Percentiles rank a stretch among this genome's conserved stretches.
phyloP scores from a whole-genome alignment of 768 basidiomycete species.

The Kwoniella dendrophila region DNA sequence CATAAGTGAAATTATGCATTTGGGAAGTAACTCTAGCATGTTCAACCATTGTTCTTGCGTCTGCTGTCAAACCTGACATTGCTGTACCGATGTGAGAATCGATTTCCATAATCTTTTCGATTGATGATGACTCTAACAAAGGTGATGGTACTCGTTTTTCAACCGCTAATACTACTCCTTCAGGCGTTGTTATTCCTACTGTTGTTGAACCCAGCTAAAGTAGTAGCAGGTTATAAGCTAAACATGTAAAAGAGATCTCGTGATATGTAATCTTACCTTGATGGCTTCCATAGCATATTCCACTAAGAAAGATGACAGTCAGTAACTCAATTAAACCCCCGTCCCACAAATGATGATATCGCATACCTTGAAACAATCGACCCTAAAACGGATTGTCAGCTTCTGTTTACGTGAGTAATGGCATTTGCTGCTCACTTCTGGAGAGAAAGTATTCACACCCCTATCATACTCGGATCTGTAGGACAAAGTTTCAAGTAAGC shows the following conservation, averaged over 20 bases:
- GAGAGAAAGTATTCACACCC: slow-evolving; percentile 98
- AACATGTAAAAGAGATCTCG: background rate
- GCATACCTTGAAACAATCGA: slow-evolving; percentile 91
- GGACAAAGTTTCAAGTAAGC: background rate
- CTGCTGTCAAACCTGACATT: slow-evolving; percentile 92
- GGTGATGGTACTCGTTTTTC: slow-evolving; percentile 99
- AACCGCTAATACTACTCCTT: slow-evolving; percentile 90
- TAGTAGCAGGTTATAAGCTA: background rate
- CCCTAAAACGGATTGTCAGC: slow-evolving; percentile 61
- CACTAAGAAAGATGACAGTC: slow-evolving; percentile 61
- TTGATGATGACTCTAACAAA: slow-evolving; percentile 88
- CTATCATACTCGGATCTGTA: slow-evolving; percentile 65
- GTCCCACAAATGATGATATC: background rate
- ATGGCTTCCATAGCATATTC: slow-evolving; percentile 99
- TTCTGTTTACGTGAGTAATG: background rate
- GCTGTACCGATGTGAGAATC: slow-evolving; percentile 94
- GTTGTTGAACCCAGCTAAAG: slow-evolving; percentile 93
- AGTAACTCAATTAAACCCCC: background rate
- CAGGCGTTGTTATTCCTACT: slow-evolving; percentile 85
- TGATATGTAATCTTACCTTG: slow-evolving; percentile 64
- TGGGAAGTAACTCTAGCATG: slow-evolving; percentile 91
- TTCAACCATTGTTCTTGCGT: slow-evolving; percentile 99
- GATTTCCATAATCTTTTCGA: slow-evolving; percentile 99
- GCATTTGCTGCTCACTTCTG: slow-evolving; percentile 59
- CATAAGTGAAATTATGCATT: slow-evolving; percentile 87